These are phyloP conservation scores for Rhizodiscina lignyota DNA, from an alignment of 495 filamentous ascomycete genomes.

Conservation along the genomic window DNA sequence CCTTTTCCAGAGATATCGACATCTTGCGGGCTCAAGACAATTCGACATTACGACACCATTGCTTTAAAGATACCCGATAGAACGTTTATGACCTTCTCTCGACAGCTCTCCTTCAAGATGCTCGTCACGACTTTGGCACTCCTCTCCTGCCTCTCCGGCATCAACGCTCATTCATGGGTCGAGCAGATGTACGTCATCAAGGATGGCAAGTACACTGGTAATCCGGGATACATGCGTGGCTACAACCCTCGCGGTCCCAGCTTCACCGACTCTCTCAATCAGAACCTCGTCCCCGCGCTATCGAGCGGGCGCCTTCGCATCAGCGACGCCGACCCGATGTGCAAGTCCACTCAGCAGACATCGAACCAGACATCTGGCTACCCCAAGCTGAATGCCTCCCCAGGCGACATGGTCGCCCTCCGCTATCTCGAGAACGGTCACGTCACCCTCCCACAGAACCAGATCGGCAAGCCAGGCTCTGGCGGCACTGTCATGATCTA, in stretches of 20 bases:
- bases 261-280: conserved; percentile 33
- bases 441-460: conserved; percentile 46
- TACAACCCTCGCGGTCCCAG: conserved; percentile 32
- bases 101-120: no score
- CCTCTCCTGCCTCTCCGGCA: no score
- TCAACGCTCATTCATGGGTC: conserved; percentile 59
- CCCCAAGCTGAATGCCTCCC: conserved; percentile 45
- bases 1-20: no score
- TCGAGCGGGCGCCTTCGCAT: conserved; percentile 22
- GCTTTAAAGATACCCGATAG: no score
- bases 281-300: conserved; percentile 33
- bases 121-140: no score
- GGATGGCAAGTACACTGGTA: conserved; percentile 55
- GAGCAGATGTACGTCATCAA: conserved; percentile 55
- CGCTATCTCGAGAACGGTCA: conserved; percentile 80
- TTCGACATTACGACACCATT: no score
- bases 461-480: conserved; percentile 44
- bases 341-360: conserved; percentile 34
- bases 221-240: conserved; percentile 48
- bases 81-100: no score
- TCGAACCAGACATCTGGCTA: conserved; percentile 34
- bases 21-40: no score
- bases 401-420: conserved; percentile 55
- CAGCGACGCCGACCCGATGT: conserved; percentile 29
- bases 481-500: conserved; percentile 69